These are phyloP conservation scores for Globisporangium echinulatum DNA, from an alignment of 352 stramenopile species.

Conservation along the genomic window DNA sequence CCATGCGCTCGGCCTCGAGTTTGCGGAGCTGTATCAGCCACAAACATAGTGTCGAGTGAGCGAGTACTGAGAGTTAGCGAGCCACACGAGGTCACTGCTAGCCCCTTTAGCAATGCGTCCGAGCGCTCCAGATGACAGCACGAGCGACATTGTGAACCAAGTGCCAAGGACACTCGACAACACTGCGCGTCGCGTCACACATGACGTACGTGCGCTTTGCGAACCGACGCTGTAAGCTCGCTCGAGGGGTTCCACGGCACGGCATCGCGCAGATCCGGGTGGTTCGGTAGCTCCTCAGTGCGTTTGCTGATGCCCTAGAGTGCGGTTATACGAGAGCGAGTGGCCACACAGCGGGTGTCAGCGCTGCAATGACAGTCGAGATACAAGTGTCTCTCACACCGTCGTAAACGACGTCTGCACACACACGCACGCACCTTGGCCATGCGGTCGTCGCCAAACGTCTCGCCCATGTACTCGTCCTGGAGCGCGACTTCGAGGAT, in stretches of 20 bases:
- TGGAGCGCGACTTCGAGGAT: constrained; percentile 66
- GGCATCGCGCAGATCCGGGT: constrained; percentile 49
- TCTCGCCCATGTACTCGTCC: constrained; percentile 54
- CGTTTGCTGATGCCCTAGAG: constrained; percentile 58
- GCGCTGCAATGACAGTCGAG: background rate
- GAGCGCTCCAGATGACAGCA: background rate
- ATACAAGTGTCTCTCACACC: background rate
- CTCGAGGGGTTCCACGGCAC: constrained; percentile 62
- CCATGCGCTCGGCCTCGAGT: constrained; percentile 24
- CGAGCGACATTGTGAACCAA: background rate
- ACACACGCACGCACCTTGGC: constrained; percentile 25
- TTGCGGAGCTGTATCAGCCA: constrained; percentile 19
- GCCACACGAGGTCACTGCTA: too few relatives aligned
- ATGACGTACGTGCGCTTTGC: constrained; percentile 40
- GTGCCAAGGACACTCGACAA: background rate
- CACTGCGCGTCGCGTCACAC: background rate
- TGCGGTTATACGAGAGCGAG: background rate
- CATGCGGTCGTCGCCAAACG: constrained; percentile 66
- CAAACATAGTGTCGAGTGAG: too few relatives aligned
- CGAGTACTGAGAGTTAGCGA: too few relatives aligned
- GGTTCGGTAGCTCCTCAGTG: constrained; percentile 70
- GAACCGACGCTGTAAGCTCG: constrained; percentile 32
- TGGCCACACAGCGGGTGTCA: background rate
- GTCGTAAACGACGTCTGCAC: background rate
- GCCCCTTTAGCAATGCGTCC: too few relatives aligned